Evolutionary conservation across 345 rosid genomes (phyloP).

Genomic region (Sisymbrium altissimum): DNA sequence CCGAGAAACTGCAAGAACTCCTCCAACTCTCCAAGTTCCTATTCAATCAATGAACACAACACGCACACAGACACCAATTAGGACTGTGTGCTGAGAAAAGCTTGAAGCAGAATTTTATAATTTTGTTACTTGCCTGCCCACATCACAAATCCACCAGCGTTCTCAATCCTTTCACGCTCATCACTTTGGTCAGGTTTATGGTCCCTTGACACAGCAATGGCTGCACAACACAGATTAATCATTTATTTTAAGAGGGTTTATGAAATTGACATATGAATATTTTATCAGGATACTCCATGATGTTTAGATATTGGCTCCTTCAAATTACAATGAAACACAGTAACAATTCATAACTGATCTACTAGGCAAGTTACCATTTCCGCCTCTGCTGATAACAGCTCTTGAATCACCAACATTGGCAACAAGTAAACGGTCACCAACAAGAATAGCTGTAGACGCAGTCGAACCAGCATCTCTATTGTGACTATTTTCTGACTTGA

Average conservation of each 20-base stretch:
- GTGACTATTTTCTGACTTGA: conserved; percentile 84
- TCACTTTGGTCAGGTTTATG: conserved; percentile 97
- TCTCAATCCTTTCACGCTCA: conserved; percentile 94
- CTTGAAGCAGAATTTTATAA: not conserved
- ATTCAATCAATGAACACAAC: conserved; percentile 4
- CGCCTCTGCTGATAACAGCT: conserved; percentile 91
- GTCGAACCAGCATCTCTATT: conserved; percentile 97
- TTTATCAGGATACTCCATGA: not conserved
- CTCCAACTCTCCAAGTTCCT: conserved; percentile 99
- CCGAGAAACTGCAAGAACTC: conserved; percentile 98
- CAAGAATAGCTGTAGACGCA: conserved; percentile 91
- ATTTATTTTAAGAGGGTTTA: not conserved
- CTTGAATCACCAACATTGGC: conserved; percentile 98
- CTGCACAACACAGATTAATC: conserved; percentile 32
- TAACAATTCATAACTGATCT: not conserved
- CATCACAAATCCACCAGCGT: conserved; percentile 99
- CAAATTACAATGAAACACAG: not conserved
- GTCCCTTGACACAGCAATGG: conserved; percentile 93
- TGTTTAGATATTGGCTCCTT: not conserved
- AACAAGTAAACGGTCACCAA: conserved; percentile 84
- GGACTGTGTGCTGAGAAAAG: not conserved
- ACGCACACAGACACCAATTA: not conserved
- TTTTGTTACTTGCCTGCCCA: conserved; percentile 80
- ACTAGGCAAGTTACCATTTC: conserved; percentile 51
- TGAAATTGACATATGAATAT: not conserved